These are phyloP conservation scores for Rhododendron simsii DNA, from an alignment of 148 eudicot species.

Conservation along the genomic window DNA sequence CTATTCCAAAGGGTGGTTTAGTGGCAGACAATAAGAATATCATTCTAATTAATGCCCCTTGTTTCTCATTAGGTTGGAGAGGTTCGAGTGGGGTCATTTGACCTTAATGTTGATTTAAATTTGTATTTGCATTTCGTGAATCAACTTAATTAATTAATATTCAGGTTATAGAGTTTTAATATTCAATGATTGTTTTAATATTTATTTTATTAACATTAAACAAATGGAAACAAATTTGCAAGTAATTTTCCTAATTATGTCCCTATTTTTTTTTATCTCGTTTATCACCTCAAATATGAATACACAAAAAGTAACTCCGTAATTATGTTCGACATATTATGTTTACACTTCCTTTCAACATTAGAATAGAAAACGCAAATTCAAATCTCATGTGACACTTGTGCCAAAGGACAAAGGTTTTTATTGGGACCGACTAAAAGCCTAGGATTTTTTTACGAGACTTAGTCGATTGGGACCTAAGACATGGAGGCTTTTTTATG, in stretches of 20 bases:
- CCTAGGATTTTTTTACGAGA: not conserved
- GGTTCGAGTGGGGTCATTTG: not conserved
- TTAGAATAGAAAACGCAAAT: no score
- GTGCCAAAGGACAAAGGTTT: not conserved
- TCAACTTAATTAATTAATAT: not conserved
- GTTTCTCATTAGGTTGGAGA: not conserved
- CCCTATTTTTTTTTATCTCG: not conserved
- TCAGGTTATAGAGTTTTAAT: not conserved
- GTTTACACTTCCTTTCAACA: not conserved
- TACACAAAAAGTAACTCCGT: not conserved
- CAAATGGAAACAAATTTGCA: no score
- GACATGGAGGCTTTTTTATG: not conserved
- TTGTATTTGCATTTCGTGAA: not conserved
- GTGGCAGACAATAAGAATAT: not conserved
- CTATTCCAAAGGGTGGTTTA: not conserved
- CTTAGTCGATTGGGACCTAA: no score
- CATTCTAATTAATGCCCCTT: not conserved
- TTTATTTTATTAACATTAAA: not conserved
- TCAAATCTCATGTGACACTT: not conserved
- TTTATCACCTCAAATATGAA: not conserved
- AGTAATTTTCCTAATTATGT: not conserved
- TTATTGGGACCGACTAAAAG: no score
- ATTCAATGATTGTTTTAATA: not conserved
- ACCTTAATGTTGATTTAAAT: not conserved
- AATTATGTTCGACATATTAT: no score